Base-by-base conservation (phyloP, 1,284 basidiomycete genomes). In the Ustanciosporium gigantosporum region DNA sequence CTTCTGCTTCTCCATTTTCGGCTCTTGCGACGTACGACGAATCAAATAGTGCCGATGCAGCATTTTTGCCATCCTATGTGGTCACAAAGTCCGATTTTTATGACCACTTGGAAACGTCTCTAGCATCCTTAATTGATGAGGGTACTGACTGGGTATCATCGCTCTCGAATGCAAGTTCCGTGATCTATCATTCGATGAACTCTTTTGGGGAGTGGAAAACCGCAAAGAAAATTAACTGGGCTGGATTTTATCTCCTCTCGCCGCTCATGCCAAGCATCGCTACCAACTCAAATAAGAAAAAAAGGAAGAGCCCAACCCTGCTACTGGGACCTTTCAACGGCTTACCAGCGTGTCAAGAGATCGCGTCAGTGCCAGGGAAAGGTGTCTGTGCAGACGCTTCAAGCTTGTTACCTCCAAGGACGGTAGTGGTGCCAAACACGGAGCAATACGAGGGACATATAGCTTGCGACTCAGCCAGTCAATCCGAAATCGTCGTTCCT, bases 31-130 rank as follows among this genome's bases (percentile, higher is more conserved):
- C n/a, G n/a, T n/a, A n/a, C n/a, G n/a, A n/a, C n/a, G n/a, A n/a
- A n/a, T n/a, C n/a, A n/a, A n/a, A 46, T 23, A 68, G 61, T 57
- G 75, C 75, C 21, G 75, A 77, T 36, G 72, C 90, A 88, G 69
- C 92, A 87, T 58, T 89, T 85, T 61, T 89, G 85, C 90, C 91
- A 86, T 31, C 50, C 24, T 43, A 60, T 36, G 46, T 77, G 31
- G 25, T 42, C 9, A 49, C 61, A 36, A 78, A 77, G 43, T 34
- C 50, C n/a, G 67, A 61, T 14, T 78, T 80, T 36, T 80, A 80
- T 64, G 66, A 66, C 36, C 79, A 80, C 46, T 64, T 80, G 23
- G 47, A 58, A 19, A 29, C 52, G 3, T 72, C 71, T 4, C 51
- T 79, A 14, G 20, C 42, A 0, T 60, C 59, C 5, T 68, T 80